Conservation (phyloP, 139 green algal species). For the Closterium sp. region DNA sequence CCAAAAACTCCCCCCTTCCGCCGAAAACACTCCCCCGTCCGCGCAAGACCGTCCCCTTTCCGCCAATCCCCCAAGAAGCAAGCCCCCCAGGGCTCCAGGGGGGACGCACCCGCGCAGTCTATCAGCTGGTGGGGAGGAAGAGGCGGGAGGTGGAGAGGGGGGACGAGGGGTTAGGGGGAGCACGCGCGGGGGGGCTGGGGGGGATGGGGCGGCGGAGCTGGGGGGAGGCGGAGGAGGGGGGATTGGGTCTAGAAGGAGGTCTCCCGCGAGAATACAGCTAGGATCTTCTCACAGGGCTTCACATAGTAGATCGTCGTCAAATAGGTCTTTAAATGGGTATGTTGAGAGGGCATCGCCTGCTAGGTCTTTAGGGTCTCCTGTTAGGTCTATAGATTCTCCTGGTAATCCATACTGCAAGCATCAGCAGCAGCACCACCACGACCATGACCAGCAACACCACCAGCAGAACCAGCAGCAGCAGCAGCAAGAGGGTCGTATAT, state of each 20-base stretch:
- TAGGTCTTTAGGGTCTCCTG: not conserved
- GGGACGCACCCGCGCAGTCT: not conserved
- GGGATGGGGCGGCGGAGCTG: not conserved
- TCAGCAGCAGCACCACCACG: too few relatives aligned
- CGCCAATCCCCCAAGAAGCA: not conserved
- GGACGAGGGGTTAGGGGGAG: not conserved
- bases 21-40: not conserved
- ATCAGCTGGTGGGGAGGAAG: not conserved
- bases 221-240: not conserved
- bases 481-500: not conserved
- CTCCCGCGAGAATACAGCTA: not conserved
- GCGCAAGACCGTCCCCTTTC: not conserved
- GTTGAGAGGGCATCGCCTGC: not conserved
- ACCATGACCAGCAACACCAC: too few relatives aligned
- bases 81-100: not conserved
- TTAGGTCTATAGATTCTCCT: not conserved
- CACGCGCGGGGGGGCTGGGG: not conserved
- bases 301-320: not conserved
- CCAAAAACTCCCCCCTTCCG: not conserved
- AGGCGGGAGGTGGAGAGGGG: not conserved
- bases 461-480: not conserved
- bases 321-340: not conserved
- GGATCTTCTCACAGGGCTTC: not conserved
- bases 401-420: not conserved
- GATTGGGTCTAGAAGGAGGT: not conserved